These are phyloP conservation scores for Decorospora gaudefroyi DNA, from an alignment of 2,329 filamentous ascomycete species.

Conservation along the genomic window DNA sequence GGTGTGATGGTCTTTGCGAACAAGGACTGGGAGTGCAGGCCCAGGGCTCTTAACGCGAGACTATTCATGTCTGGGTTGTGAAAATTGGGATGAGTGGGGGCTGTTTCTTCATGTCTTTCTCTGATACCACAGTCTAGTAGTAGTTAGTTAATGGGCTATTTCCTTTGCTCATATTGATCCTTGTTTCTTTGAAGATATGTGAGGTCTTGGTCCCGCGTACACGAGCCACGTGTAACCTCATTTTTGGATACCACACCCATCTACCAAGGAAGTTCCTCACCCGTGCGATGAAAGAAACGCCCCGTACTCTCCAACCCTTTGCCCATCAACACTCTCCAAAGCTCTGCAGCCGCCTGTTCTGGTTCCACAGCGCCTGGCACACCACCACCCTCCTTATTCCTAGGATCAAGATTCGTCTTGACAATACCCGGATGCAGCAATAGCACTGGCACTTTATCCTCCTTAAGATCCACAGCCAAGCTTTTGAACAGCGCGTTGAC, in stretches of 20 bases:
- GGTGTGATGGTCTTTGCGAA: constrained; percentile 10
- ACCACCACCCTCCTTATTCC: constrained; percentile 33
- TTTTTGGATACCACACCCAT: no score
- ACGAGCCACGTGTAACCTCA: no score
- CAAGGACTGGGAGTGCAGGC: constrained; percentile 41
- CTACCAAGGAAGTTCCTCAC: constrained; percentile 53
- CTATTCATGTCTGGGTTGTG: background rate
- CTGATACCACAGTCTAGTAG: constrained; percentile 1
- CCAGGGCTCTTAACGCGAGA: constrained; percentile 14
- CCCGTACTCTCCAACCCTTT: constrained; percentile 51
- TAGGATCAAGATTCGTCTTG: constrained; percentile 33
- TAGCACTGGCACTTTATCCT: constrained; percentile 48
- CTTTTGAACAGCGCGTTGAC: constrained; percentile 53
- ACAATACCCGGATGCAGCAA: constrained; percentile 54
- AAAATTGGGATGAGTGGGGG: background rate
- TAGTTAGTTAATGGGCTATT: constrained; percentile 3
- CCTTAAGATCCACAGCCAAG: constrained; percentile 50
- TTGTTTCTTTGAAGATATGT: no score
- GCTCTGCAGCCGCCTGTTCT: constrained; percentile 52
- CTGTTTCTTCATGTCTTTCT: background rate
- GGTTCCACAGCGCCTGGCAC: constrained; percentile 50
- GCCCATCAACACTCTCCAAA: constrained; percentile 50
- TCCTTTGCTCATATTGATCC: no score
- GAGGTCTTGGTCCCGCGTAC: no score
- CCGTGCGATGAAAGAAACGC: constrained; percentile 53